Conservation (phyloP, 140 eudicot genomes). For the Artemisia princeps region DNA sequence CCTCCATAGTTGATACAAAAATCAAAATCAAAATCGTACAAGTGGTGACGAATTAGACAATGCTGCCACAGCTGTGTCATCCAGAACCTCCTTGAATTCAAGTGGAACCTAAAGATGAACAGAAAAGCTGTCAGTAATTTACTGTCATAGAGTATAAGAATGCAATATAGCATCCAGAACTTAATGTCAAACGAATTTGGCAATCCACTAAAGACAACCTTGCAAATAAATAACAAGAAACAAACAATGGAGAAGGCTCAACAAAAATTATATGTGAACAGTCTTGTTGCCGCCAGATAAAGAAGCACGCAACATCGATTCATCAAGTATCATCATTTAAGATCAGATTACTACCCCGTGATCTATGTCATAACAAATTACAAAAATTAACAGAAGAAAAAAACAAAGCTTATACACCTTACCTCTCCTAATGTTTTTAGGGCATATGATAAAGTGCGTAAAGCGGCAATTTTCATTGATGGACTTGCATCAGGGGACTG, state of each 20-base stretch:
- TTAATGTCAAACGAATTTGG: conserved; percentile 10
- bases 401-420: conserved; percentile 22
- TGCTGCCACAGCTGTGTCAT: conserved; percentile 88
- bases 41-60: conserved; percentile 71
- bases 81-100: conserved; percentile 87
- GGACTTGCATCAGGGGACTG: conserved; percentile 67
- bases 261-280: neutral
- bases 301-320: neutral
- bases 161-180: conserved; percentile 10
- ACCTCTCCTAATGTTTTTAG: conserved; percentile 91
- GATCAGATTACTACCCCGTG: neutral
- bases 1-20: neutral
- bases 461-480: conserved; percentile 71
- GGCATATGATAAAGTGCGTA: conserved; percentile 78
- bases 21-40: conserved; percentile 38
- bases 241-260: neutral
- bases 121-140: conserved; percentile 12
- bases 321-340: neutral
- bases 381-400: neutral
- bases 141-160: conserved; percentile 10
- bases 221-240: conserved; percentile 2
- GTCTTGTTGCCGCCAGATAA: neutral
- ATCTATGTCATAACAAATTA: conserved; percentile 13
- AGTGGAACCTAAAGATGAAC: conserved; percentile 60
- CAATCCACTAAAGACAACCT: conserved; percentile 3